Conservation (phyloP, 225 moss, liverwort and hornwort genomes). For the Bryoerythrophyllum caledonicum region DNA sequence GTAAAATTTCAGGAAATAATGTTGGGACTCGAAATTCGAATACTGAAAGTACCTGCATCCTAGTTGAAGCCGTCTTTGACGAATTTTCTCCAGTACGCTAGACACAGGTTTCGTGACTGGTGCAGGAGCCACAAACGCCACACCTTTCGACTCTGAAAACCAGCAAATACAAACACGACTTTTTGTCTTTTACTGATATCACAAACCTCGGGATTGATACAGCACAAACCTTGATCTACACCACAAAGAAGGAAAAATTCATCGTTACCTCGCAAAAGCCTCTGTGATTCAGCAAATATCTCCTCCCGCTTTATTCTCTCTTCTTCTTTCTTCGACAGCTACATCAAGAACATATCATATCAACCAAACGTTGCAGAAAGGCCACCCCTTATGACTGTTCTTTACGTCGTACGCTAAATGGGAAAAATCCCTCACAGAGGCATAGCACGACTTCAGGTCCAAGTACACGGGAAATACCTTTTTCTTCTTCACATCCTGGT, state of each 20-base stretch:
- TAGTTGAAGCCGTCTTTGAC: constrained; percentile 55
- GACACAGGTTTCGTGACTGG: constrained; percentile 55
- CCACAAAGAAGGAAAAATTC: constrained; percentile 1
- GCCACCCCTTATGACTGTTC: background rate
- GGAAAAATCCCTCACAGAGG: background rate
- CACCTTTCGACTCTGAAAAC: constrained; percentile 55
- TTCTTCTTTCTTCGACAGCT: constrained; percentile 51
- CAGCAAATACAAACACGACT: background rate
- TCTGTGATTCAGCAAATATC: constrained; percentile 55
- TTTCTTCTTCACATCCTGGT: constrained; percentile 36
- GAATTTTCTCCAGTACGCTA: constrained; percentile 56
- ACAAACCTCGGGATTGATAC: background rate
- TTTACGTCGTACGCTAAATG: background rate
- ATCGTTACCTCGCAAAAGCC: constrained; percentile 58
- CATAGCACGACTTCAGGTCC: background rate
- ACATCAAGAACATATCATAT: constrained; percentile 7
- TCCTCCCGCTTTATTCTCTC: constrained; percentile 47
- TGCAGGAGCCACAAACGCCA: constrained; percentile 53
- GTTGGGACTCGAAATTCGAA: background rate
- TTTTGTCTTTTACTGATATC: background rate
- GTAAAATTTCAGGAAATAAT: background rate
- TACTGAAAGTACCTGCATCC: constrained; percentile 49
- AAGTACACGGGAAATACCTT: constrained; percentile 23
- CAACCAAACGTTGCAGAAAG: constrained; percentile 1
- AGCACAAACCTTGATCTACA: constrained; percentile 7